phyloP scores from a whole-genome alignment of 1,284 basidiomycete genomes.

The Anthracocystis setariae region DNA sequence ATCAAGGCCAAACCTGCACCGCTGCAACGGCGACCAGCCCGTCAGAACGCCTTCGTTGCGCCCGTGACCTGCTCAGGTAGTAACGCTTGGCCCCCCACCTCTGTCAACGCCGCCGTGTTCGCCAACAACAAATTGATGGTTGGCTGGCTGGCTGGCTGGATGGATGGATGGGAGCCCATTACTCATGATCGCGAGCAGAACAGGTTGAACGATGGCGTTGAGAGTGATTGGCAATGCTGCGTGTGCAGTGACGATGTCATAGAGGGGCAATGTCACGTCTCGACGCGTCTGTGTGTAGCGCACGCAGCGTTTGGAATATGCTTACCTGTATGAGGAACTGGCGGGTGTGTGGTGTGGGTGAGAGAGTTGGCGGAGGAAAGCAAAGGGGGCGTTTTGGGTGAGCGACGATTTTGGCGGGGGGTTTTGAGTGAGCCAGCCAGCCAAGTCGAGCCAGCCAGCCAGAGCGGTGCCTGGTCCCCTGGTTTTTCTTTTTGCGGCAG shows the following conservation, averaged over 20 bases:
- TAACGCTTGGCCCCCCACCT: too few species aligned
- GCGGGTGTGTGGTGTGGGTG: conserved; percentile 27
- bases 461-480: not conserved
- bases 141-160: conserved; percentile 6
- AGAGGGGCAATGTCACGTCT: conserved; percentile 34
- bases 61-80: not conserved
- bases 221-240: conserved; percentile 17
- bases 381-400: conserved; percentile 37
- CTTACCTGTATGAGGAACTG: conserved; percentile 33
- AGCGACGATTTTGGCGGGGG: conserved; percentile 31
- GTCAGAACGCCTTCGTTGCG: not conserved
- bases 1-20: not conserved
- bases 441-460: conserved; percentile 6
- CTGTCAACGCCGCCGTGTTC: conserved; percentile 4
- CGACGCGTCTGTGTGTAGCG: conserved; percentile 32
- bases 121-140: not conserved
- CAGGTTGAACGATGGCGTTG: conserved; percentile 25
- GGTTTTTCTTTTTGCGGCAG: conserved; percentile 11
- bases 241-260: conserved; percentile 13
- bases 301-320: conserved; percentile 35
- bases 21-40: not conserved
- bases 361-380: conserved; percentile 37
- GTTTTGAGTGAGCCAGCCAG: conserved; percentile 44
- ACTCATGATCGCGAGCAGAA: conserved; percentile 36
- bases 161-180: conserved; percentile 17